Conservation (phyloP, 768 basidiomycete species). For the Termitomyces bulborhizus region DNA sequence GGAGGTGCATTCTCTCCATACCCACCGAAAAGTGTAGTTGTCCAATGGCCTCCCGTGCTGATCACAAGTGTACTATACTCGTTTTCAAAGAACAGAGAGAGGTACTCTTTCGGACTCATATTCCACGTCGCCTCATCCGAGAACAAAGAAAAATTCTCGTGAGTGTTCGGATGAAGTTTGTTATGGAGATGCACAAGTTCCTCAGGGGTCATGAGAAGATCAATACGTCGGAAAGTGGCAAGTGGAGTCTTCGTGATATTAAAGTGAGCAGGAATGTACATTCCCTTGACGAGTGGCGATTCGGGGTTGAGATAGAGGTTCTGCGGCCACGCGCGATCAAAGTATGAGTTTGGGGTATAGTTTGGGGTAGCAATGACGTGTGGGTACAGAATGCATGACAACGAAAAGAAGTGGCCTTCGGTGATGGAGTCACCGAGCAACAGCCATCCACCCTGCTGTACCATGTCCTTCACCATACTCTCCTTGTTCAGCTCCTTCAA, state of each 20-base stretch:
- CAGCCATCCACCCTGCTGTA: slow-evolving; percentile 68
- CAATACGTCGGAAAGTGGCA: slow-evolving; percentile 59
- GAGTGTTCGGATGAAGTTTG: slow-evolving; percentile 22
- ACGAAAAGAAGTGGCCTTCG: slow-evolving; percentile 70
- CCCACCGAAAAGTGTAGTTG: slow-evolving; percentile 43
- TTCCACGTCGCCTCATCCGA: slow-evolving; percentile 52
- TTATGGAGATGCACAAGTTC: slow-evolving; percentile 44
- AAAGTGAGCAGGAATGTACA: slow-evolving; percentile 42
- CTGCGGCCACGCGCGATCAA: slow-evolving; percentile 62
- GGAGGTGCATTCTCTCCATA: slow-evolving; percentile 17
- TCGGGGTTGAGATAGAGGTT: slow-evolving; percentile 53
- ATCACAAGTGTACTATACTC: slow-evolving; percentile 59
- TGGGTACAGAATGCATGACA: slow-evolving; percentile 60
- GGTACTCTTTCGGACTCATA: slow-evolving; percentile 44
- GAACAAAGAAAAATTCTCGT: slow-evolving; percentile 37
- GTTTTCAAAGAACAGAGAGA: slow-evolving; percentile 40
- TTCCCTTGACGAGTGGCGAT: slow-evolving; percentile 36
- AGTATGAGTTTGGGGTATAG: slow-evolving; percentile 46
- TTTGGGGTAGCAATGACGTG: slow-evolving; percentile 63
- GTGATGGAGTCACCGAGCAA: slow-evolving; percentile 65
- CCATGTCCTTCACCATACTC: slow-evolving; percentile 47
- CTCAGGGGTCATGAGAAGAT: slow-evolving; percentile 44
- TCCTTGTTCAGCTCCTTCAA: slow-evolving; percentile 34
- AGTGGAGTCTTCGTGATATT: slow-evolving; percentile 53
- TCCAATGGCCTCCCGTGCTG: slow-evolving; percentile 69